phyloP scores from a whole-genome alignment of 306 rosid genomes.

The Corylus heterophylla region DNA sequence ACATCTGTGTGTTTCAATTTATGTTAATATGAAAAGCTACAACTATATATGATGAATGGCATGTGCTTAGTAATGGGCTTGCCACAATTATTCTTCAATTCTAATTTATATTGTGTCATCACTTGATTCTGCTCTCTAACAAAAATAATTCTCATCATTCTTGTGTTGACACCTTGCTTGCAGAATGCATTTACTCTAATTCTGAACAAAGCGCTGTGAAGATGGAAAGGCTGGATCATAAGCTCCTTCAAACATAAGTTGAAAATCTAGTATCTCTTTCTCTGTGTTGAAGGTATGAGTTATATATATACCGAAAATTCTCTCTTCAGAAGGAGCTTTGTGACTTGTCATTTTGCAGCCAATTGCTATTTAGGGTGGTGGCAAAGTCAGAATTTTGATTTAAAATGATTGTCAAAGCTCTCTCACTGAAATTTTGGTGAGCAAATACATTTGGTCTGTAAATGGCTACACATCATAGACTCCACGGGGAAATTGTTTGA shows the following conservation, averaged over 20 bases:
- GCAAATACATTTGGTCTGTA: slow-evolving; percentile 29
- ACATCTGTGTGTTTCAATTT: neutral
- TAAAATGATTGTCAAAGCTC: neutral
- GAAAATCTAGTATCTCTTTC: slow-evolving; percentile 6
- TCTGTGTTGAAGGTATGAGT: slow-evolving; percentile 13
- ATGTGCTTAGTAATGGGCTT: neutral
- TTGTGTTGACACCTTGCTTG: slow-evolving; percentile 3
- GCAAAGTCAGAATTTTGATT: neutral
- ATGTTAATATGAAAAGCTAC: slow-evolving; percentile 5
- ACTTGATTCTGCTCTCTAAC: neutral
- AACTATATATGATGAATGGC: neutral
- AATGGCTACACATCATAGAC: slow-evolving; percentile 22
- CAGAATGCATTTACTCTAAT: neutral
- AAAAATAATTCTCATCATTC: neutral
- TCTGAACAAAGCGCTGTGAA: slow-evolving; percentile 8
- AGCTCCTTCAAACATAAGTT: slow-evolving; percentile 22
- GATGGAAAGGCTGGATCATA: slow-evolving; percentile 2
- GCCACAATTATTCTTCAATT: too few species aligned
- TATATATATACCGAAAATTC: slow-evolving; percentile 5
- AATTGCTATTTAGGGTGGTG: slow-evolving; percentile 1
- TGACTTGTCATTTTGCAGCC: slow-evolving; percentile 15
- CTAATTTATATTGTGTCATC: neutral
- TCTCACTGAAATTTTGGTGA: slow-evolving; percentile 14
- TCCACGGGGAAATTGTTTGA: neutral
- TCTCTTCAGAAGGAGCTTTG: slow-evolving; percentile 15